Evolutionary conservation across 768 basidiomycete species (phyloP).

Genomic region (Myochromella boudieri): DNA sequence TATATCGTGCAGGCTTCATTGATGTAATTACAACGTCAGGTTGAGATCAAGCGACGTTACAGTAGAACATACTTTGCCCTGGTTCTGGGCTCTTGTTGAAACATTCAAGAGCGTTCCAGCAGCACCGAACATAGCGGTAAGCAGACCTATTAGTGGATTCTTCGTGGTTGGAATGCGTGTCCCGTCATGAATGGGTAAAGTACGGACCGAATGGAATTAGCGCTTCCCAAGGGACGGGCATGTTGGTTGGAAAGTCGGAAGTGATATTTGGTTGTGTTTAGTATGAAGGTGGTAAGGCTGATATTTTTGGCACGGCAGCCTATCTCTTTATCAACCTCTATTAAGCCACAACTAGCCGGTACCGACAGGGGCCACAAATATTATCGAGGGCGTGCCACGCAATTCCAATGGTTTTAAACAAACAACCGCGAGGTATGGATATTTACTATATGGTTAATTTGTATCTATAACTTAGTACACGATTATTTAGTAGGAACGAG

Average conservation of each 20-base stretch:
- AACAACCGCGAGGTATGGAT: too few relatives aligned
- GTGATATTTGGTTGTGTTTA: conserved; percentile 16
- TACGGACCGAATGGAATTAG: conserved; percentile 88
- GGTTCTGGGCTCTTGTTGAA: conserved; percentile 79
- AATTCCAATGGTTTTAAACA: too few relatives aligned
- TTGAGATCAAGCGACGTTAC: not conserved
- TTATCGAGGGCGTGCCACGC: too few relatives aligned
- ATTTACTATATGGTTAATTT: too few relatives aligned
- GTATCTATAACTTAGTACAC: too few relatives aligned
- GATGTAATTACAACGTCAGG: too few relatives aligned
- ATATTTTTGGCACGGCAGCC: too few relatives aligned
- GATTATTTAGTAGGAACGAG: too few relatives aligned
- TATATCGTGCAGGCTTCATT: conserved; percentile 80
- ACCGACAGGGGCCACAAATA: too few relatives aligned
- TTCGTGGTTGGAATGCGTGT: not conserved
- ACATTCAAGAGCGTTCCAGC: conserved; percentile 86
- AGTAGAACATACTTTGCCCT: conserved; percentile 72
- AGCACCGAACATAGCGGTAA: conserved; percentile 86
- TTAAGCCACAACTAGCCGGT: too few relatives aligned
- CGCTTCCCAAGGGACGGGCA: conserved; percentile 98
- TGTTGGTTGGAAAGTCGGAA: conserved; percentile 32
- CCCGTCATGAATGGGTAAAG: not conserved
- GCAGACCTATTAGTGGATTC: conserved; percentile 51
- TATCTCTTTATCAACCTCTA: too few relatives aligned
- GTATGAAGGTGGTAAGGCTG: not conserved